Base-by-base conservation (phyloP, 2,329 filamentous ascomycete species). In the Apiospora arundinis region DNA sequence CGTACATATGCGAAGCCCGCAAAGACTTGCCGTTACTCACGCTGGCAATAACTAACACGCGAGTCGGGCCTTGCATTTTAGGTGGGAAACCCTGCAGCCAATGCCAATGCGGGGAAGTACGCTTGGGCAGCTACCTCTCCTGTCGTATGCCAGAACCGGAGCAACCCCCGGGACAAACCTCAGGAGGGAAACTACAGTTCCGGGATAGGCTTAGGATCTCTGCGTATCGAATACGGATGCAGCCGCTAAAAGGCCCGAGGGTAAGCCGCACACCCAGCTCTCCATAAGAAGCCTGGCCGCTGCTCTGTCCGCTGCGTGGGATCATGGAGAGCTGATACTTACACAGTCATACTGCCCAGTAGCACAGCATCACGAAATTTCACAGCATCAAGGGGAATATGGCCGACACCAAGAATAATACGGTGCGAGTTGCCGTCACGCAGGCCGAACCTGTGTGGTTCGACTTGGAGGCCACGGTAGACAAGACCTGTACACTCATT, bases 361-460 rank as follows among this genome's bases (percentile, higher is more conserved):
- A 18, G 12, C 18, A 63, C 32, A 32, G 4, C 18, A 21, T n/a
- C 11, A 1, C 18, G 18, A 9, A 40, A 40, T 14, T 8, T 18
- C 56, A 8, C 56, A 8, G 8, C 7, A 12, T 21, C 28, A 23
- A 63, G 18, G 32, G n/a, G 18, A 63, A 63, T 1, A 63, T 63
- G 56, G 11, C 56, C 32, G 32, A 40, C 4, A 12, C 18, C 28
- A 40, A 63, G 7, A 63, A 63, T 1, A 63, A 16, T 4, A 5
- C 32, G 32, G 4, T 80, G 69, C 75, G 76, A 71, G 82, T 85
- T 25, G 85, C 83, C n/a, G 84, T 85, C n/a, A 81, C 83, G 0
- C 87, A 90, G 74, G 83, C 85, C 11, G 88, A 90, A 75, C 87
- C 87, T 0, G 82, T 80, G 12, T 90, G 86, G 86, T 80, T 89